phyloP scores from a whole-genome alignment of 345 rosid genomes.

The Viola odorata region DNA sequence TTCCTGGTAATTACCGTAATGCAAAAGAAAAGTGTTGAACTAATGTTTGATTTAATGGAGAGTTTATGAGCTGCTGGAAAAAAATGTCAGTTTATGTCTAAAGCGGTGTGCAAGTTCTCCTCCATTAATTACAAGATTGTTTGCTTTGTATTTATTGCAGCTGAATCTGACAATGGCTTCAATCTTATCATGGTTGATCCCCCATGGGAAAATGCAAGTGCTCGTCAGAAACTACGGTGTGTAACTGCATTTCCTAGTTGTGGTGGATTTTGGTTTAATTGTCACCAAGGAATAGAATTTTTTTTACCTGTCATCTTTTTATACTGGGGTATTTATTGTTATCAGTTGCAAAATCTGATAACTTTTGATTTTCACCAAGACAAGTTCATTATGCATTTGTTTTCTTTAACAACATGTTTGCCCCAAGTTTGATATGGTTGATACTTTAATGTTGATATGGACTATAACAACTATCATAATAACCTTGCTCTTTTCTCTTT shows the following conservation, averaged over 20 bases:
- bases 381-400: not conserved
- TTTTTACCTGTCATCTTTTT: too few species aligned
- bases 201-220: conserved; percentile 95
- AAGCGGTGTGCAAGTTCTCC: not conserved
- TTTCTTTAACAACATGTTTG: not conserved
- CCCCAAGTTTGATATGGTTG: not conserved
- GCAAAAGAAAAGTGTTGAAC: not conserved
- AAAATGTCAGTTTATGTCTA: not conserved
- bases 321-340: too few species aligned
- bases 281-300: too few species aligned
- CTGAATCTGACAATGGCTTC: conserved; percentile 47
- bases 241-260: not conserved
- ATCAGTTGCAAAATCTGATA: not conserved
- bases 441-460: not conserved
- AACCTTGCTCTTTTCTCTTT: conserved; percentile 1
- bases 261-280: too few species aligned
- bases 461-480: not conserved
- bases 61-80: not conserved
- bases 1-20: conserved; percentile 59
- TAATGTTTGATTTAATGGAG: not conserved
- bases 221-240: conserved; percentile 69
- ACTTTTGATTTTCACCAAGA: not conserved
- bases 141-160: conserved; percentile 39
- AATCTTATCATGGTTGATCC: conserved; percentile 78
- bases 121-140: not conserved